A percentile compares a stretch with the other conserved stretches of the same genome.
These are phyloP conservation scores for Phascolomyces articulosus DNA, from an alignment of 371 early-diverging fungal genomes.

Conservation along the genomic window DNA sequence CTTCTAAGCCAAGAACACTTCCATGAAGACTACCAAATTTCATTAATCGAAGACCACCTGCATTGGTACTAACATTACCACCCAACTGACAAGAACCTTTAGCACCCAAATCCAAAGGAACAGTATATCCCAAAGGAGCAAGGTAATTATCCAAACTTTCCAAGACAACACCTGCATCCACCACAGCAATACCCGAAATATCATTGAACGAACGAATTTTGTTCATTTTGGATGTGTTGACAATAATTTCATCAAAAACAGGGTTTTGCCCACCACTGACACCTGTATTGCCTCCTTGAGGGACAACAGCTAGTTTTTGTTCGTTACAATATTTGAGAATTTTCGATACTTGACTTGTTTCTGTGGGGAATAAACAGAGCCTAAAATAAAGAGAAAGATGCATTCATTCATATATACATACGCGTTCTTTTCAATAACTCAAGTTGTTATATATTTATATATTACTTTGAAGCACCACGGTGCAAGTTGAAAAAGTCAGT, in stretches of 20 bases:
- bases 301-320: conserved; percentile 80
- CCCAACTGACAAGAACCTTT: conserved; percentile 87
- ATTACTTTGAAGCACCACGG: conserved; percentile 62
- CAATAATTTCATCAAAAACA: conserved; percentile 89
- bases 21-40: conserved; percentile 91
- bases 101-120: conserved; percentile 95
- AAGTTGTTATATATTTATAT: background rate
- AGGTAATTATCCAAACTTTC: conserved; percentile 82
- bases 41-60: conserved; percentile 87
- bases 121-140: conserved; percentile 73
- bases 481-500: conserved; percentile 88
- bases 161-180: conserved; percentile 89
- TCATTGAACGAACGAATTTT: conserved; percentile 75
- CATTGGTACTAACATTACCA: conserved; percentile 93
- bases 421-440: background rate
- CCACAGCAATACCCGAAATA: conserved; percentile 74
- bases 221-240: conserved; percentile 78
- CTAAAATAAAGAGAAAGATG: conserved; percentile 7
- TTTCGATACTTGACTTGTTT: conserved; percentile 75
- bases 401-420: background rate
- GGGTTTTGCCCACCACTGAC: conserved; percentile 85
- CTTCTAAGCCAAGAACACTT: conserved; percentile 83
- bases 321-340: conserved; percentile 85
- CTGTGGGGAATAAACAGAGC: conserved; percentile 70
- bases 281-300: conserved; percentile 96